Evolutionary conservation across 108 stramenopile genomes (phyloP), one percentile per base, ranked within the genome.

Genomic region (Parmales sp.): DNA sequence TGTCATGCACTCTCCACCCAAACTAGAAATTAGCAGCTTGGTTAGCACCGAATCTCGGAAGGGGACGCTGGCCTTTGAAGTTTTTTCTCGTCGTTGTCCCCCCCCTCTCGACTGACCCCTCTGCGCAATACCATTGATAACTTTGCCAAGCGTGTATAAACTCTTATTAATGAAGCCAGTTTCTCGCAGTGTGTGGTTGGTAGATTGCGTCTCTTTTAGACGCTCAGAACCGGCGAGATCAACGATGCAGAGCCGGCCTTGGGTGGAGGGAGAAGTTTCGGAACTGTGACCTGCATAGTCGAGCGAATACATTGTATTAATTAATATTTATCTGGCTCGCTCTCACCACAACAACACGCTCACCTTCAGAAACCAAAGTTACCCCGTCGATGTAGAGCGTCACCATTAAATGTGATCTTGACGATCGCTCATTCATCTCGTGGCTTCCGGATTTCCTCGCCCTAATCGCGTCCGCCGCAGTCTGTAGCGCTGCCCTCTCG

Each of bases 121-220:
- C 2, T 3, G 20, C 41, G 46, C 63, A 3, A 74, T 37, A 11
- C 74, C 74, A 11, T 44, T 48, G 54, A 74, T 74, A 37, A 74
- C 74, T 39, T 74, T 69, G 4, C 74, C 74, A 9, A 74, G 69
- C 5, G 68, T 68, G 38, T 74, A 74, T n/a, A 74, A 39, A 9
- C 60, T 64, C 34, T 60, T 50, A 37, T 74, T 74, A 16, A 74
- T 74, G 60, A 63, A 63, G 34, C 69, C 74, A 43, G 8, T 43
- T 43, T 43, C 41, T 8, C 41, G 41, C 8, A 43, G 41, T 16
- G 41, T n/a, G n/a, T n/a, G n/a, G n/a, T n/a, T n/a, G n/a, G n/a
- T n/a, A n/a, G 60, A 64, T 1, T 66, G 13, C 18, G 71, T 72
- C 45, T 37, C 37, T 43, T 72, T 72, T 19, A 66, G 64, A 7